phyloP scores from a whole-genome alignment of 1,284 basidiomycete genomes.

The Austropuccinia psidii region DNA sequence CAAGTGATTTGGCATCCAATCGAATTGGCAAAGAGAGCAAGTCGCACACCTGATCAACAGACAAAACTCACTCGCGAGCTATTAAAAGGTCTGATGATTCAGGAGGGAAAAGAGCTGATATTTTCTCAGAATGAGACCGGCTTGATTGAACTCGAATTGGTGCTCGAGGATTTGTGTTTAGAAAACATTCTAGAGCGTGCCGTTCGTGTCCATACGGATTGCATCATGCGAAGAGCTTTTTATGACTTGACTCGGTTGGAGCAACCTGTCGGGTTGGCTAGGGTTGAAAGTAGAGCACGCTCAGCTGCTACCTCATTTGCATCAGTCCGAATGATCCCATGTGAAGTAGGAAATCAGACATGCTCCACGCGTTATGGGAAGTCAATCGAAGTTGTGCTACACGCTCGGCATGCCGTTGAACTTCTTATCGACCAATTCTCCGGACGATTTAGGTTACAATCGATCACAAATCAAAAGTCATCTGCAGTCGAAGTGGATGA shows the following conservation, averaged over 20 bases:
- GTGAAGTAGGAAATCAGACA: neutral
- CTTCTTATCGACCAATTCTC: slow-evolving; percentile 30
- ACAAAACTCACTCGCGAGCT: neutral
- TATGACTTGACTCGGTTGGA: slow-evolving; percentile 5
- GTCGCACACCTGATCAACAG: neutral
- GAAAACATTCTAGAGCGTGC: slow-evolving; percentile 12
- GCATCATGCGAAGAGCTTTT: slow-evolving; percentile 11
- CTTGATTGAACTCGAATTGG: slow-evolving; percentile 19
- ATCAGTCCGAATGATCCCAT: slow-evolving; percentile 18
- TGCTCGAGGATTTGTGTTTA: slow-evolving; percentile 2
- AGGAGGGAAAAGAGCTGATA: neutral
- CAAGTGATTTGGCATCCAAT: slow-evolving; percentile 30
- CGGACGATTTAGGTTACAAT: slow-evolving; percentile 28
- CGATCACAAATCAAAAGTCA: neutral
- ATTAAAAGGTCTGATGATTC: slow-evolving; percentile 3
- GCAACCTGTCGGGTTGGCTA: no score
- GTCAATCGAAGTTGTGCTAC: slow-evolving; percentile 24
- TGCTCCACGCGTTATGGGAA: slow-evolving; percentile 2
- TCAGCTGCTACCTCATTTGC: neutral
- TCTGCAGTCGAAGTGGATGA: neutral
- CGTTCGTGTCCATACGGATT: slow-evolving; percentile 26
- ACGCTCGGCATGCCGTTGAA: slow-evolving; percentile 19
- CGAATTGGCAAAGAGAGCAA: neutral
- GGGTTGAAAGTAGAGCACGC: neutral
- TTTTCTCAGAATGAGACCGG: neutral